Conservation (phyloP, 2,329 filamentous ascomycete genomes). For the Colletotrichum simmondsii region DNA sequence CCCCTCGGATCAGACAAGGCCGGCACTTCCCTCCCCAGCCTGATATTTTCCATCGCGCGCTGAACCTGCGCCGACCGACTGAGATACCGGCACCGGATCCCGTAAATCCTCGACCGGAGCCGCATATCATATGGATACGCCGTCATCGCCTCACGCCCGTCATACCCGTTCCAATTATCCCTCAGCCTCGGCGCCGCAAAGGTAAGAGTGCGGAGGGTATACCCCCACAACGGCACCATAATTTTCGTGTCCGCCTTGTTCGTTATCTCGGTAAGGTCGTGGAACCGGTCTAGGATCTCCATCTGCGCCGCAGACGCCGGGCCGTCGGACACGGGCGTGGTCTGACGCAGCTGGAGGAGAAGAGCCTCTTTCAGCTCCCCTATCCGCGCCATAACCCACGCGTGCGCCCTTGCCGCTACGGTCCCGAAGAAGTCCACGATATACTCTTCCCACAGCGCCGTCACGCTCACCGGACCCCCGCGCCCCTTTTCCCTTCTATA, state of each 20-base stretch:
- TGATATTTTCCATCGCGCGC: not conserved
- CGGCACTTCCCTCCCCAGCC: not conserved
- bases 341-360: not conserved
- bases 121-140: constrained; percentile 11
- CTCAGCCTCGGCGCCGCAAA: not conserved
- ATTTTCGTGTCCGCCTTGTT: constrained; percentile 19
- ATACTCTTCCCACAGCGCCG: constrained; percentile 24
- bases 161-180: constrained; percentile 4
- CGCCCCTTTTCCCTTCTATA: not conserved
- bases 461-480: not conserved
- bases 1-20: not conserved
- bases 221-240: constrained; percentile 20
- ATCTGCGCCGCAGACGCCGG: not conserved
- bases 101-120: not conserved
- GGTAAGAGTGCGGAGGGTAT: not conserved
- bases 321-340: not conserved
- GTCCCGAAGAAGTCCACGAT: constrained; percentile 11
- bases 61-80: not conserved
- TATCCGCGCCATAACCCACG: constrained; percentile 5
- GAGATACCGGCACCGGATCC: not conserved
- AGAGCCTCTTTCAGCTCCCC: constrained; percentile 13
- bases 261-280: constrained; percentile 16
- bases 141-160: not conserved
- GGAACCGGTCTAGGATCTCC: constrained; percentile 15
- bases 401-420: constrained; percentile 3